Evolutionary conservation across 83 land plant species (phyloP), one percentile per base, ranked within the genome.

Genomic region (Thuja plicata): DNA sequence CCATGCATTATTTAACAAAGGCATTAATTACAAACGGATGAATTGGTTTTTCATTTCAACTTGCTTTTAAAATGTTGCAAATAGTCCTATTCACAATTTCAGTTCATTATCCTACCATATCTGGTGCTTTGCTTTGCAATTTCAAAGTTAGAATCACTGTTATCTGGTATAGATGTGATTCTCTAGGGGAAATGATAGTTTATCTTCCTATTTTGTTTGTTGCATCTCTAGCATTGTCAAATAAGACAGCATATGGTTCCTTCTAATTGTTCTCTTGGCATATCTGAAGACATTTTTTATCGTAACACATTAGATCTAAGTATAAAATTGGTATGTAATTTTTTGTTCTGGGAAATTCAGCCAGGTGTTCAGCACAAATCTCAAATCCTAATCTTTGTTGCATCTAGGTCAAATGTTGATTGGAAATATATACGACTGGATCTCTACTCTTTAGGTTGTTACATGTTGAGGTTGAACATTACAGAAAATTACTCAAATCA

Each of bases 371-470:
- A 77, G 27, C 24, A 38, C n/a, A 40, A 79, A 79, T 40, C 43
- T 24, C 41, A 38, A 40, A 6, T 38, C 83, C 27, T 79, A 19
- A 79, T 38, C 21, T 79, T 79, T 79, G 83, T 79, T 79, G 40
- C 43, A 41, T 79, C 34, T 82, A 43, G 85, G 41, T 46, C 3
- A 15, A 50, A 82, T 30, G 54, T 82, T 82, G 85, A 46, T 27
- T 82, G 85, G 85, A 40, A 82, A 46, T 82, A 82, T 82, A 82
- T 43, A 46, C 85, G 85, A 12, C 12, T 82, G 85, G 52, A 82
- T 8, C 85, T 82, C 17, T 82, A 82, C 43, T 82, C 85, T n/a
- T 46, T 82, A 45, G 85, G 85, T 24, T 82, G 50, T 45, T 82
- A n/a, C 15, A 6, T 82, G 52, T 45, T 82, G 85, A 4, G 46